phyloP scores from a whole-genome alignment of 805 yeast species.

The Candida schatavii region DNA sequence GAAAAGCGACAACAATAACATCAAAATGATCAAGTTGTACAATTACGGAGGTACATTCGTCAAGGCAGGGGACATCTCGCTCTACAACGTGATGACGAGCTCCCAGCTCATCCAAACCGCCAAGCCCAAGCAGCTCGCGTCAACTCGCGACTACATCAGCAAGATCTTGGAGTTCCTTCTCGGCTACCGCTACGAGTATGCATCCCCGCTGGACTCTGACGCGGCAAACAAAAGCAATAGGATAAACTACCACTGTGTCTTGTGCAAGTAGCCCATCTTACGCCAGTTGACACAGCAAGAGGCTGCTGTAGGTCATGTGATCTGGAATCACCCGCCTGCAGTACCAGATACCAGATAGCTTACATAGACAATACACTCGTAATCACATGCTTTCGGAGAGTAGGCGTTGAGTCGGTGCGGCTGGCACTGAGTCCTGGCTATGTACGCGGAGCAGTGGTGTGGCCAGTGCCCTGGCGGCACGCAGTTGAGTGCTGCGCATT shows the following conservation, averaged over 20 bases:
- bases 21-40: conserved; percentile 6
- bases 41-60: conserved; percentile 7
- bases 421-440: too few species aligned
- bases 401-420: too few species aligned
- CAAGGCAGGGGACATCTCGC: conserved; percentile 3
- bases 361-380: too few species aligned
- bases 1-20: conserved; percentile 3
- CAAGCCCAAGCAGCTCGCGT: conserved; percentile 5
- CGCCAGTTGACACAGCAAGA: too few species aligned
- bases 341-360: too few species aligned
- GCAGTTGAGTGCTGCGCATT: too few species aligned
- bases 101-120: conserved; percentile 2
- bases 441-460: too few species aligned
- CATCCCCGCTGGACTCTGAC: conserved; percentile 1
- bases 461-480: too few species aligned
- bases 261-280: too few species aligned
- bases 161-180: conserved; percentile 5
- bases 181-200: conserved; percentile 5
- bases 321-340: too few species aligned
- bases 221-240: conserved; percentile 1
- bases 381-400: too few species aligned
- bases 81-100: conserved; percentile 6
- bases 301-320: too few species aligned
- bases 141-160: conserved; percentile 6
- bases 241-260: conserved; percentile 5